A percentile compares a stretch with the other conserved stretches of the same genome.
Evolutionary conservation across 1,139 yeast genomes (phyloP).

Genomic region (Yamadazyma sp.): DNA sequence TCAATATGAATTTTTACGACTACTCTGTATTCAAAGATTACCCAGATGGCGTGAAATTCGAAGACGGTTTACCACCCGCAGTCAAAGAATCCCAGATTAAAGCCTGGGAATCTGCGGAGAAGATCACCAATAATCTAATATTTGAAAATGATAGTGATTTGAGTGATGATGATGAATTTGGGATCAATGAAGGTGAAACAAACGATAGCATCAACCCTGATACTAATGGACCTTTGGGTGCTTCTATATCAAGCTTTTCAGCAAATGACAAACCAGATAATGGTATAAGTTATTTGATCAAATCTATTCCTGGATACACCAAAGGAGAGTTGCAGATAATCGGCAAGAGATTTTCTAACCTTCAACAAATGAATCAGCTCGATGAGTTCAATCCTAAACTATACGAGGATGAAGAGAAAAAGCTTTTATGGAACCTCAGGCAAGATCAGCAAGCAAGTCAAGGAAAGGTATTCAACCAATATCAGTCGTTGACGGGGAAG

Average conservation of each 20-base stretch:
- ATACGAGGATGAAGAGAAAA: constrained; percentile 29
- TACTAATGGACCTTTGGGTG: constrained; percentile 1
- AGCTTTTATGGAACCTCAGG: constrained; percentile 31
- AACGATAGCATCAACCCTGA: constrained; percentile 14
- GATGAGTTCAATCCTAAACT: constrained; percentile 7
- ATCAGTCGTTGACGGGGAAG: constrained; percentile 35
- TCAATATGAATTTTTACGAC: constrained; percentile 23
- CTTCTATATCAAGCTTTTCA: not conserved
- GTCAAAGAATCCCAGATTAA: constrained; percentile 39
- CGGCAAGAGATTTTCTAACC: constrained; percentile 10
- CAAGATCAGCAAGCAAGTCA: constrained; percentile 34
- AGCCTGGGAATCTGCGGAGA: constrained; percentile 51
- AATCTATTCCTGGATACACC: constrained; percentile 44
- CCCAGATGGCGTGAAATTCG: constrained; percentile 19
- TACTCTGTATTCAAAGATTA: constrained; percentile 27
- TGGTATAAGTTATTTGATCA: constrained; percentile 14
- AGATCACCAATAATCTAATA: constrained; percentile 34
- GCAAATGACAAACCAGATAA: not conserved
- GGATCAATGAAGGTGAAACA: constrained; percentile 21
- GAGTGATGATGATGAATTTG: constrained; percentile 28
- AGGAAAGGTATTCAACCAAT: constrained; percentile 34
- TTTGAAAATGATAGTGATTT: constrained; percentile 34
- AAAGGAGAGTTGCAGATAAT: constrained; percentile 34
- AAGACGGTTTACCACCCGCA: constrained; percentile 23
- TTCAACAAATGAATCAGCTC: constrained; percentile 6